Evolutionary conservation across 129 eudicot genomes (phyloP), one percentile per base, ranked within the genome.

Genomic region (Dittrichia graveolens): DNA sequence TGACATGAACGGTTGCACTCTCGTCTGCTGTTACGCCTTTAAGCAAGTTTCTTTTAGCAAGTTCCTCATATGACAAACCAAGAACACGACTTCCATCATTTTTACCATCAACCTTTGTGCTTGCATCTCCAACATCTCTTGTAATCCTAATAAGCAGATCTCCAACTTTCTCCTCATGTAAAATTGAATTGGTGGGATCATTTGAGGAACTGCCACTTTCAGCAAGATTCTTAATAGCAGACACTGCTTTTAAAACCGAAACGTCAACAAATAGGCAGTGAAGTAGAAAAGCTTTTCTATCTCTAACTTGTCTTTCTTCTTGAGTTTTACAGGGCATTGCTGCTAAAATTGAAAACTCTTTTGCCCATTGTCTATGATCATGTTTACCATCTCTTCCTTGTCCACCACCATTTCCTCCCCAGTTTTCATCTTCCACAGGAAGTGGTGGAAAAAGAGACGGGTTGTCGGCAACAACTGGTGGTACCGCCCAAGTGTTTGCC

Each of bases 321-420:
- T 86, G 79, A 3, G 98, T 94, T 81, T 94, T 94, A 85, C 98
- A 90, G 70, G 98, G 93, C 98, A 94, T 94, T 78, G 91, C 95
- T 55, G 96, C 95, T 79, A 94, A 77, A 61, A 94, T 83, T 3
- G 88, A 61, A 71, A 94, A 90, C 49, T 94, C 98, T 48, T 85
- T 90, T 16, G 95, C 92, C 98, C 98, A 94, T 34, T 79, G 82
- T 72, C 96, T 80, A 34, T 78, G 10, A 73, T 94, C 96, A 57
- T 90, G 91, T 73, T 82, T 90, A 34, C 88, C 91, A 13, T 84
- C 95, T 77, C 91, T 56, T 63, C 95, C 96, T 74, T 87, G 96
- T 31, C 98, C 98, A 73, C 98, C 98, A 34, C 98, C 98, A 75
- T 75, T 85, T 81, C 98, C 98, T 55, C 95, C 98, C 98, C 96